Base-by-base conservation (phyloP, 2,329 filamentous ascomycete species). In the Colletotrichum chlorophyti region DNA sequence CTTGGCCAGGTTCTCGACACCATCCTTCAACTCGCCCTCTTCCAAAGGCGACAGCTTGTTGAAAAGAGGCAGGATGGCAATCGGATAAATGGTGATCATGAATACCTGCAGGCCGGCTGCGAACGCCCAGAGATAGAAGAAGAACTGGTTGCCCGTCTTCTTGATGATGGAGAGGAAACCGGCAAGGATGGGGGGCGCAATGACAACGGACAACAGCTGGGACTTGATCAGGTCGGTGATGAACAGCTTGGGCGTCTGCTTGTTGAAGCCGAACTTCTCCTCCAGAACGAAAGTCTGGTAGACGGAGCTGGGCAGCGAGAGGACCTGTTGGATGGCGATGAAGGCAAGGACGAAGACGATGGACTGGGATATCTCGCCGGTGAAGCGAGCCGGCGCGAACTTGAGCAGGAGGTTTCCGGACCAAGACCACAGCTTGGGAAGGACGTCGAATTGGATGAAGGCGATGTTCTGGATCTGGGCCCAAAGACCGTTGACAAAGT, bases 251-350 rank as follows among this genome's bases (percentile, higher is more conserved):
- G 92, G 79, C 0, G 95, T 98, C 82, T 97, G 93, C 80, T 99
- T 99, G 78, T 99, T 99, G 85, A 99, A 99, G 46, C 95, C 95
- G 68, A 96, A 99, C 72, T 92, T 91, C 77, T 97, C 93, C 76
- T 99, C 95, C 53, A 99, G 82, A 43, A 98, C 91, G 70, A 99
- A 99, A 11, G 92, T 95, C 77, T 93, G 88, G 81, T 98, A 99
- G 74, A 97, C 87, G 53, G 87, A 90, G 60, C 88, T 84, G 3
- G 95, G 95, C 50, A 98, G 79, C 55, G 88, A 90, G 63, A 97
- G 77, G 53, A 91, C 65, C 69, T 94, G 91, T 66, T 93, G 90
- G 68, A 96, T 84, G 68, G 96, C 74, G 67, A 92, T 89, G 75
- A 97, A 96, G 55, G 86, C 81, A 70, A 98, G 89, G 74, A 97